Conservation (phyloP, 805 yeast species). For the Lipomyces sp. region DNA sequence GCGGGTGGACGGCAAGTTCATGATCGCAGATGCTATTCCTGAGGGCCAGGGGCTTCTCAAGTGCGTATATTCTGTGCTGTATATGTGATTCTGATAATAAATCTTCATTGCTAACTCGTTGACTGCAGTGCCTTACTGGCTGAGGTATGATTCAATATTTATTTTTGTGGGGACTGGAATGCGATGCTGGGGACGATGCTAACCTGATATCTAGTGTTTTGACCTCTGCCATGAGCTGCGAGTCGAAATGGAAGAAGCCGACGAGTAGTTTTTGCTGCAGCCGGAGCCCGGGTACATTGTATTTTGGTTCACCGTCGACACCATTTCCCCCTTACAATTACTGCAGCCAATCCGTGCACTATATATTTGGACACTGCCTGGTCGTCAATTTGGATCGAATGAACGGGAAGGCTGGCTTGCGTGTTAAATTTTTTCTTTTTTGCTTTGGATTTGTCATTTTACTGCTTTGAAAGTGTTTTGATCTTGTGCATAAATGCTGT, state of each 20-base stretch:
- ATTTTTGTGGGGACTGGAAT: background rate
- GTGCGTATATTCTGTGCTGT: too few species aligned
- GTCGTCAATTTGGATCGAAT: too few species aligned
- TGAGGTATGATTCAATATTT: constrained; percentile 9
- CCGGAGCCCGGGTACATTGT: too few species aligned
- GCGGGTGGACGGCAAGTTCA: constrained; percentile 87
- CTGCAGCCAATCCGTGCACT: too few species aligned
- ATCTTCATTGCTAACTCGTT: background rate
- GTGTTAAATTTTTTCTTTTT: too few species aligned
- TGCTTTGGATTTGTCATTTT: too few species aligned
- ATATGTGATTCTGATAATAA: background rate
- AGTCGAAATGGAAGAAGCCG: constrained; percentile 49
- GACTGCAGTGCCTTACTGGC: constrained; percentile 15
- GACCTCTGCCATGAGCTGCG: constrained; percentile 89
- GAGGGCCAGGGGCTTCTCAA: constrained; percentile 96
- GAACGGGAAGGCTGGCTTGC: too few species aligned
- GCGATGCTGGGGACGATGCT: background rate
- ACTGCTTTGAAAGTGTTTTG: too few species aligned
- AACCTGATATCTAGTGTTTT: constrained; percentile 51
- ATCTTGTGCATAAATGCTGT: too few species aligned
- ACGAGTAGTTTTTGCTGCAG: background rate
- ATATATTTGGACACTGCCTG: too few species aligned
- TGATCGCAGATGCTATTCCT: constrained; percentile 83
- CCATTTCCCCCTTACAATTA: too few species aligned
- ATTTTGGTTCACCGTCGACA: too few species aligned